Conservation (phyloP, 2,329 filamentous ascomycete genomes). For the Metarhizium album region DNA sequence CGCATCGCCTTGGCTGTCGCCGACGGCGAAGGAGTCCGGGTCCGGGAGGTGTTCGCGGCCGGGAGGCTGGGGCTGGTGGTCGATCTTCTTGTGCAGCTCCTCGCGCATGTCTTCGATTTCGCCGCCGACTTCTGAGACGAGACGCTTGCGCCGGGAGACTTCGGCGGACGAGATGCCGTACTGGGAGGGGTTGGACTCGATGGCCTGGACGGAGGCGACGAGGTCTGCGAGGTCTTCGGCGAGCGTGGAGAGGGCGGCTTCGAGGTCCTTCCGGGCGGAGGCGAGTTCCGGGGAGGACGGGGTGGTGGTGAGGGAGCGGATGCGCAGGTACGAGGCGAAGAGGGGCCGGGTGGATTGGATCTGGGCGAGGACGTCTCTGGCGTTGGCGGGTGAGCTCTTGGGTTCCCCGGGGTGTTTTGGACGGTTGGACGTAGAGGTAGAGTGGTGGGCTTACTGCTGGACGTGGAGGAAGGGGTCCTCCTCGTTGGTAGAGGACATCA, state of each 20-base stretch:
- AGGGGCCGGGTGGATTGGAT: constrained; percentile 73
- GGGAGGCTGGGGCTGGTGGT: constrained; percentile 17
- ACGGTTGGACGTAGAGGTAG: constrained; percentile 1
- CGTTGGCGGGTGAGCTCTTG: constrained; percentile 1
- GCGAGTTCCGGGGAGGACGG: constrained; percentile 74
- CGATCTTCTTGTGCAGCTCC: constrained; percentile 57
- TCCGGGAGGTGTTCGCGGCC: constrained; percentile 37
- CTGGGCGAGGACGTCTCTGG: constrained; percentile 77
- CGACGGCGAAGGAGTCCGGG: constrained; percentile 47
- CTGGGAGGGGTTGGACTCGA: constrained; percentile 76
- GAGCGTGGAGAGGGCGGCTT: constrained; percentile 53
- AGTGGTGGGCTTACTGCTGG: constrained; percentile 41
- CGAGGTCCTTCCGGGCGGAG: constrained; percentile 61
- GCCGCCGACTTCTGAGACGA: constrained; percentile 80
- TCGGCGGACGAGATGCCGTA: constrained; percentile 81
- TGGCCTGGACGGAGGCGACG: constrained; percentile 71
- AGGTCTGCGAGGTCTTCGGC: constrained; percentile 83
- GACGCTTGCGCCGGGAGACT: constrained; percentile 64
- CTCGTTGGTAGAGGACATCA: constrained; percentile 59
- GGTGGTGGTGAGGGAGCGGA: constrained; percentile 70
- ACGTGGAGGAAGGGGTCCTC: constrained; percentile 64
- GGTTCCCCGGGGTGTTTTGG: not conserved
- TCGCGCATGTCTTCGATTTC: constrained; percentile 85
- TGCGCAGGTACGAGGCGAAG: constrained; percentile 91
- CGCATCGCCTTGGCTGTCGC: constrained; percentile 40